Conservation (phyloP, 2,329 filamentous ascomycete species). For the Fusarium falciforme region DNA sequence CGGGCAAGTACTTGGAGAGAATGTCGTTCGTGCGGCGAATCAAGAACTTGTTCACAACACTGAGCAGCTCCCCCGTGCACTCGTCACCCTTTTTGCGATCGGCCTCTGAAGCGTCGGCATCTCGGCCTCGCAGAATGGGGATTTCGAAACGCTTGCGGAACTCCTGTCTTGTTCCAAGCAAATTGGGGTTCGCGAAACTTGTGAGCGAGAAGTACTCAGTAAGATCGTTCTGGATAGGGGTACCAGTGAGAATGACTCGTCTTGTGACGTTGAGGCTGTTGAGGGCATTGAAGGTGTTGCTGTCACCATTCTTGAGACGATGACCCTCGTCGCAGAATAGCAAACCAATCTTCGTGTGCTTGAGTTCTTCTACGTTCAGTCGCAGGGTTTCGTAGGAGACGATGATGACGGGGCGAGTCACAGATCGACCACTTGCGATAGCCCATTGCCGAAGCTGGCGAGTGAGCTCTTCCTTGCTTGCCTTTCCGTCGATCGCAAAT, state of each 20-base stretch:
- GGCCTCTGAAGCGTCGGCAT: slow-evolving; percentile 86
- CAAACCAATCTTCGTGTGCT: slow-evolving; percentile 88
- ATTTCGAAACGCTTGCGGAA: slow-evolving; percentile 96
- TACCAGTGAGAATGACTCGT: slow-evolving; percentile 94
- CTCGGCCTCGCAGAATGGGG: slow-evolving; percentile 90
- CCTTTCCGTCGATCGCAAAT: slow-evolving; percentile 97
- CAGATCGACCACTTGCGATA: slow-evolving; percentile 86
- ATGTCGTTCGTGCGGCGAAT: slow-evolving; percentile 98
- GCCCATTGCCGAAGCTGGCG: slow-evolving; percentile 95
- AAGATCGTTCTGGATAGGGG: slow-evolving; percentile 98
- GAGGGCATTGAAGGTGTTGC: slow-evolving; percentile 91
- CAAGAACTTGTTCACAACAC: slow-evolving; percentile 96
- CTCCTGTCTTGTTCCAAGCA: slow-evolving; percentile 88
- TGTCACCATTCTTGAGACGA: slow-evolving; percentile 95
- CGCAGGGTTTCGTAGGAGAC: slow-evolving; percentile 97
- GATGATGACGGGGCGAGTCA: slow-evolving; percentile 93
- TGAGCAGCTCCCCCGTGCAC: slow-evolving; percentile 82
- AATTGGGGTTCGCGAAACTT: slow-evolving; percentile 94
- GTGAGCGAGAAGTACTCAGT: slow-evolving; percentile 97
- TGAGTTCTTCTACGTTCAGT: slow-evolving; percentile 89
- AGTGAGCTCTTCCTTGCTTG: slow-evolving; percentile 91
- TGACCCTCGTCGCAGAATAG: slow-evolving; percentile 97
- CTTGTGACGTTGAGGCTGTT: slow-evolving; percentile 91
- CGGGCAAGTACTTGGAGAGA: slow-evolving; percentile 93
- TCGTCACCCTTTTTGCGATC: slow-evolving; percentile 87